These are phyloP conservation scores for Fusarium sarcochroum DNA, from an alignment of 2,329 filamentous ascomycete genomes.

Conservation along the genomic window DNA sequence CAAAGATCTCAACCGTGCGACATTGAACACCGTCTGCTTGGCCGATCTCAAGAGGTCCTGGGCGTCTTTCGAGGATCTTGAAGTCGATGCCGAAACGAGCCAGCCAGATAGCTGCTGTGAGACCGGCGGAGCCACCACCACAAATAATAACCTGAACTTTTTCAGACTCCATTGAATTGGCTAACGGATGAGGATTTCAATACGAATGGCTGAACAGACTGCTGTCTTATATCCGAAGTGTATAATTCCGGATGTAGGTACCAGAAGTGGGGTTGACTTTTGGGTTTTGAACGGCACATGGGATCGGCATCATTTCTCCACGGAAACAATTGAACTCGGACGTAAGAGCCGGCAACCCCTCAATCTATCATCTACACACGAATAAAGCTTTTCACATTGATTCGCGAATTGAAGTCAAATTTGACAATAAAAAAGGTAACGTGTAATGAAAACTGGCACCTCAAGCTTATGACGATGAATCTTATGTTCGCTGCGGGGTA, in stretches of 20 bases:
- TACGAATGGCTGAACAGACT: too few species aligned
- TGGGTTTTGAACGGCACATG: slow-evolving; percentile 1
- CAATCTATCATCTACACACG: too few species aligned
- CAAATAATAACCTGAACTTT: slow-evolving; percentile 25
- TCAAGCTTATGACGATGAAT: too few species aligned
- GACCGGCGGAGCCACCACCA: slow-evolving; percentile 22
- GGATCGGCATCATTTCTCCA: slow-evolving; percentile 15
- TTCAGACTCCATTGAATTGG: slow-evolving; percentile 1
- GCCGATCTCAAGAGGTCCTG: slow-evolving; percentile 43
- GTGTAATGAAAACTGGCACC: too few species aligned
- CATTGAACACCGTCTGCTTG: slow-evolving; percentile 68
- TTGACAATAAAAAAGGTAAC: too few species aligned
- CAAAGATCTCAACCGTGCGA: slow-evolving; percentile 79
- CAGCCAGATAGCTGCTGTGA: slow-evolving; percentile 25
- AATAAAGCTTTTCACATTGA: too few species aligned
- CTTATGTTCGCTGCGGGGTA: too few species aligned
- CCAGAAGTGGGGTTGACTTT: neutral
- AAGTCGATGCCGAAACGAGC: slow-evolving; percentile 24
- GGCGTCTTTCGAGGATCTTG: slow-evolving; percentile 13
- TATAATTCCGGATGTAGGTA: too few species aligned
- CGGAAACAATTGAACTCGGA: slow-evolving; percentile 7
- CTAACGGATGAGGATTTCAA: accelerated
- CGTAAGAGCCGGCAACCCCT: neutral
- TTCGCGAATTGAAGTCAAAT: too few species aligned
- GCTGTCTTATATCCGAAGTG: slow-evolving; percentile 10